A percentile compares a stretch with the other conserved stretches of the same genome.
Conservation (phyloP, 306 rosid genomes). For the Quercus agrifolia region DNA sequence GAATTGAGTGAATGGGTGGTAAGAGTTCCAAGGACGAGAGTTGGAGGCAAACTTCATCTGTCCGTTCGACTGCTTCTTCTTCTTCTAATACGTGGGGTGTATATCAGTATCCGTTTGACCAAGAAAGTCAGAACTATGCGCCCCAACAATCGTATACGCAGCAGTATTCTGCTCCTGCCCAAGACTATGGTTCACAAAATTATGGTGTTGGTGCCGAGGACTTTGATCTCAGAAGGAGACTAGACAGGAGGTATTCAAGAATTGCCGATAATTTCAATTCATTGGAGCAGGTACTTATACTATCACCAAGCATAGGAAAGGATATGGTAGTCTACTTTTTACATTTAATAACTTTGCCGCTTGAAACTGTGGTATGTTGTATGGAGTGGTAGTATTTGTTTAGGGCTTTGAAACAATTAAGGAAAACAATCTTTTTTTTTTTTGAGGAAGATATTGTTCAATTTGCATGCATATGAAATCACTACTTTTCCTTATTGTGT, state of each 20-base stretch:
- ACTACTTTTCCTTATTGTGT: background rate
- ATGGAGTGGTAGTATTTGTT: background rate
- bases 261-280: constrained; percentile 74
- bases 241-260: constrained; percentile 81
- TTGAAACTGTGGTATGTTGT: background rate
- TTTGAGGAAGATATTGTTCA: background rate
- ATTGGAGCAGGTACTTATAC: constrained; percentile 52
- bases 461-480: background rate
- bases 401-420: background rate
- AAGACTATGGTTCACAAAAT: constrained; percentile 2
- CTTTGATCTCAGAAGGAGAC: constrained; percentile 18
- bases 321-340: background rate
- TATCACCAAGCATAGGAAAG: background rate
- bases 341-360: background rate
- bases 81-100: constrained; percentile 12
- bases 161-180: constrained; percentile 29
- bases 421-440: background rate
- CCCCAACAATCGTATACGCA: constrained; percentile 45
- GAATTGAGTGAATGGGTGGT: constrained; percentile 68
- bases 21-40: constrained; percentile 56
- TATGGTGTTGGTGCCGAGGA: background rate
- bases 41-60: constrained; percentile 42
- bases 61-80: constrained; percentile 32
- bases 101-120: constrained; percentile 36
- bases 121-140: constrained; percentile 41